A percentile compares a stretch with the other conserved stretches of the same genome.
These are phyloP conservation scores for Colletotrichum plurivorum DNA, from an alignment of 2,329 filamentous ascomycete genomes.

Conservation along the genomic window DNA sequence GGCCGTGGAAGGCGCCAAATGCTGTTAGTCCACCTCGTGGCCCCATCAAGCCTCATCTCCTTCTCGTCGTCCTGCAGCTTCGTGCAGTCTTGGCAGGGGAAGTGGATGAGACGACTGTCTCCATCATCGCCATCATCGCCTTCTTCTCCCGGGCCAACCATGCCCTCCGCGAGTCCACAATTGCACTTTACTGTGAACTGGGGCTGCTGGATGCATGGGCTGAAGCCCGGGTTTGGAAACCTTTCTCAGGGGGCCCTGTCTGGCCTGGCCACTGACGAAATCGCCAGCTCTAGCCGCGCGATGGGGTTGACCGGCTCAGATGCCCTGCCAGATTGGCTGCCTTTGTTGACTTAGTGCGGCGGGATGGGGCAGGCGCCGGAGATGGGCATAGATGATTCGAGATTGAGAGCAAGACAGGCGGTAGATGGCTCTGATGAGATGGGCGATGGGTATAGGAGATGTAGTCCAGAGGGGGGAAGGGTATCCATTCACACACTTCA, in stretches of 20 bases:
- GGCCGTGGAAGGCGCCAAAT: conserved; percentile 12
- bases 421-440: not conserved
- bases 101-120: conserved; percentile 32
- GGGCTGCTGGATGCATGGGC: conserved; percentile 8
- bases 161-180: conserved; percentile 20
- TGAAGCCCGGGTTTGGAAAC: not conserved
- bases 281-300: conserved; percentile 39
- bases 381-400: conserved; percentile 37
- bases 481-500: not conserved
- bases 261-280: conserved; percentile 25
- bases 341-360: conserved; percentile 23
- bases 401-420: conserved; percentile 7
- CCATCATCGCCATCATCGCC: conserved; percentile 10
- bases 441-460: not conserved
- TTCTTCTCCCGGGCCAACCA: conserved; percentile 10
- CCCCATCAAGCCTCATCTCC: conserved; percentile 36
- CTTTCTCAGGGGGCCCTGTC: conserved; percentile 6
- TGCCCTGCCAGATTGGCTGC: conserved; percentile 29
- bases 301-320: conserved; percentile 18
- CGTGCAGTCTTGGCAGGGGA: conserved; percentile 38
- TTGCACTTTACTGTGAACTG: conserved; percentile 12
- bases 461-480: conserved; percentile 5
- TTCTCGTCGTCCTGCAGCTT: conserved; percentile 16
- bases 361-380: conserved; percentile 31
- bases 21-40: not conserved